These are phyloP conservation scores for Pilatotrama ljubarskyi DNA, from an alignment of 768 basidiomycete genomes.

Conservation along the genomic window DNA sequence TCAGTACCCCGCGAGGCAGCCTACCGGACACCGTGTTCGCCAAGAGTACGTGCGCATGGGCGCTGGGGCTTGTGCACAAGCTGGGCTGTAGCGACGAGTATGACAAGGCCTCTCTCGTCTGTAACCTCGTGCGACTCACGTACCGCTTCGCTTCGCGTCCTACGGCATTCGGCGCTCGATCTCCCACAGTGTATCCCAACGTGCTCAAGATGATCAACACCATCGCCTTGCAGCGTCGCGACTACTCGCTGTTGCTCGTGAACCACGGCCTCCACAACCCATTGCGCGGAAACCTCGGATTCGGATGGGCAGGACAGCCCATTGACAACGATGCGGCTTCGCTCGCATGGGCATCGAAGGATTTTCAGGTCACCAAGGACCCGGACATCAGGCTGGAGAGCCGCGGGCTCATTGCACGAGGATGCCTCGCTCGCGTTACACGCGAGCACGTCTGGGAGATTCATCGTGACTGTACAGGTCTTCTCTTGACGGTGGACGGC, in stretches of 20 bases:
- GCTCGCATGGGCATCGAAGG: background rate
- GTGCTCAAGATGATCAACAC: conserved; percentile 15
- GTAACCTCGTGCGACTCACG: conserved; percentile 11
- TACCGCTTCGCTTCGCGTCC: conserved; percentile 7
- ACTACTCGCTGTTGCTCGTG: conserved; percentile 7
- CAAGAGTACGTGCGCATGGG: conserved; percentile 3
- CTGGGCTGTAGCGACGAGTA: conserved; percentile 14
- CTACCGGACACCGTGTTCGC: background rate
- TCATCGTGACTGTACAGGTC: background rate
- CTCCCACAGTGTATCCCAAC: background rate
- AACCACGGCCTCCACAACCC: conserved; percentile 4
- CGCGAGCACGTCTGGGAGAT: background rate
- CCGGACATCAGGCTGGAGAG: background rate
- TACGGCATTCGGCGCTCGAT: background rate
- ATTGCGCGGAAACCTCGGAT: background rate
- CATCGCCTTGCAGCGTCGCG: conserved; percentile 5
- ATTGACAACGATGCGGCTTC: conserved; percentile 2
- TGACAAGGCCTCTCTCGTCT: conserved; percentile 8
- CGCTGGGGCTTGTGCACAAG: background rate
- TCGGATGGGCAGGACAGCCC: conserved; percentile 12
- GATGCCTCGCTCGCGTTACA: background rate
- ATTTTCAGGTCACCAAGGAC: conserved; percentile 3
- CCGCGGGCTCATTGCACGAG: background rate
- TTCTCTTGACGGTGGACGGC: background rate
- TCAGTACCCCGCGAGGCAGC: conserved; percentile 3